Base-by-base conservation (phyloP, 2,329 filamentous ascomycete genomes). In the Venturia carpophila region DNA sequence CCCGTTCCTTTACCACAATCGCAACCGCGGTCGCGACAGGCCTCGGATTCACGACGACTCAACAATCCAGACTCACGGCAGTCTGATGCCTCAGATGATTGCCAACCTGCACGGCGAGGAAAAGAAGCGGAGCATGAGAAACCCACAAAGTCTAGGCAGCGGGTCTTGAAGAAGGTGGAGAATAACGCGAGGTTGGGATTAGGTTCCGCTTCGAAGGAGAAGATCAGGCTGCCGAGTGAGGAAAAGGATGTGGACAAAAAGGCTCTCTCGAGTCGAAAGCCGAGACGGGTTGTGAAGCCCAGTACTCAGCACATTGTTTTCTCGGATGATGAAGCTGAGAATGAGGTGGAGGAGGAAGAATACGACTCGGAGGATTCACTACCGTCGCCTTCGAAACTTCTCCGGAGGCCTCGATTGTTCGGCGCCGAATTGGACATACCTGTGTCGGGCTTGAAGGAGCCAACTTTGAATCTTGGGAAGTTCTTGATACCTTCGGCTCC, bases 321-420 rank as follows among this genome's bases (percentile, higher is more conserved):
- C 17, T 43, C 60, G 39, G 42, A 61, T 17, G n/a, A 42, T 17
- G 60, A 61, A 15, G 42, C n/a, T 34, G 60, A 42, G 60, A 42
- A 27, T 17, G 42, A 45, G 39, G n/a, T 43, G 13, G n/a, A 34
- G 24, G 43, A 55, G 13, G 17, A 47, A 24, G 62, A 47, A 24
- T 34, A 47, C n/a, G 62, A 55, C n/a, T 63, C 62, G 30, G 62
- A 52, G 3, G 62, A 45, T 24, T 47, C 62, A 21, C 17, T 39
- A 55, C 43, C 62, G 7, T 42, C 27, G n/a, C 39, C 37, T 19
- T 42, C 60, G 11, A 45, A 61, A 27, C n/a, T 42, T 39, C 52
- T 47, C 24, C 43, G 24, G 1, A 63, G 34, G n/a, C 47, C 62
- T 39, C 43, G 62, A 49, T 24, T 45, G 17, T 27, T 43, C 15